phyloP scores from a whole-genome alignment of 2,329 filamentous ascomycete species.

The Fusarium sp. region DNA sequence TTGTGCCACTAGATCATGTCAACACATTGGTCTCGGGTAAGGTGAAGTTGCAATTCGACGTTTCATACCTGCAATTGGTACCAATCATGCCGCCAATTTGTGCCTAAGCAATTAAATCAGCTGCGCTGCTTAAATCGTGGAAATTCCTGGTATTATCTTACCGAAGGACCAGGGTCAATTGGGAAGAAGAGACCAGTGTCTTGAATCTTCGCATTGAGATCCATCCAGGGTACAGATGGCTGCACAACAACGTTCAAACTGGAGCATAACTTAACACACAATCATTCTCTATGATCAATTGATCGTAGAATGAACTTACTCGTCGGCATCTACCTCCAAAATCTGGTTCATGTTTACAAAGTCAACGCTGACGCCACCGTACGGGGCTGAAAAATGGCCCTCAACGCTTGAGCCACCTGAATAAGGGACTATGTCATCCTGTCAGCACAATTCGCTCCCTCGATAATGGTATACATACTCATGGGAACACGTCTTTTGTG shows the following conservation, averaged over 20 bases:
- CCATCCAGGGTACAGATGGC: conserved; percentile 89
- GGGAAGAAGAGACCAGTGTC: conserved; percentile 87
- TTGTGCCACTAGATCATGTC: conserved; percentile 66
- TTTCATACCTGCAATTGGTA: conserved; percentile 70
- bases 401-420: conserved; percentile 89
- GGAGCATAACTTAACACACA: fast-evolving
- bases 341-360: conserved; percentile 90
- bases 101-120: conserved; percentile 59
- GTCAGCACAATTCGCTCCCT: fast-evolving
- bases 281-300: fast-evolving
- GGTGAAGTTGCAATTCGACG: fast-evolving
- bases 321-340: conserved; percentile 79
- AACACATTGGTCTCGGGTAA: neutral
- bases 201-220: conserved; percentile 78
- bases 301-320: conserved; percentile 49
- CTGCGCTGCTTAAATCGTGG: fast-evolving
- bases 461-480: neutral
- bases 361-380: conserved; percentile 88
- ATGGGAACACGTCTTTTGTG: conserved; percentile 83
- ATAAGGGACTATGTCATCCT: conserved; percentile 66
- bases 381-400: conserved; percentile 88
- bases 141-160: fast-evolving
- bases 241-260: conserved; percentile 90
- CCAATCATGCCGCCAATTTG: conserved; percentile 87
- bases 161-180: conserved; percentile 75